phyloP scores from a whole-genome alignment of 2,329 filamentous ascomycete species.

The Neobulgaria alba region DNA sequence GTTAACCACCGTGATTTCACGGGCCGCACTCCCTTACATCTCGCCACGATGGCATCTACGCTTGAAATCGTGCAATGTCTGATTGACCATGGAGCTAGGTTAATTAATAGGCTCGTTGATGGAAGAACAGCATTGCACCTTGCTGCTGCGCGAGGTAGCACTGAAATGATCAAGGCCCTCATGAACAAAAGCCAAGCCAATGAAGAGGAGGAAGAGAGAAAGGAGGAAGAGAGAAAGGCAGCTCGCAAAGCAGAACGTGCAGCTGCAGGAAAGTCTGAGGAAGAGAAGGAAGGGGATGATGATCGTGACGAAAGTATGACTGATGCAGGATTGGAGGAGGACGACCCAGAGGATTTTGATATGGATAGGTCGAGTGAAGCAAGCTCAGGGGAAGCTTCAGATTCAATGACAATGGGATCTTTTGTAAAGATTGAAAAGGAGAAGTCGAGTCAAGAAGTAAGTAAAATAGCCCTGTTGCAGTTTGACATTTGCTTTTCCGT shows the following conservation, averaged over 20 bases:
- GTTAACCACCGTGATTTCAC: constrained; percentile 69
- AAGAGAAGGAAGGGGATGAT: constrained; percentile 20
- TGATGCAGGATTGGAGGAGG: too few species aligned
- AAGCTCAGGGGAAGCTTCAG: constrained; percentile 24
- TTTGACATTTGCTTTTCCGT: background rate
- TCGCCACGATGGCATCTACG: constrained; percentile 62
- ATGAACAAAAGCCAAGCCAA: constrained; percentile 68
- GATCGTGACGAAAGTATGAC: too few species aligned
- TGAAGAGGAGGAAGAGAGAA: constrained; percentile 57
- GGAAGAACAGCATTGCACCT: constrained; percentile 78
- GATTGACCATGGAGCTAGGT: constrained; percentile 61
- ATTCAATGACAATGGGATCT: constrained; percentile 57
- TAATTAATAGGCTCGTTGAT: constrained; percentile 68
- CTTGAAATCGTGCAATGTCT: constrained; percentile 62
- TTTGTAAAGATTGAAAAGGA: constrained; percentile 58
- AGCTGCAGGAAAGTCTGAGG: background rate
- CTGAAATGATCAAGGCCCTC: constrained; percentile 62
- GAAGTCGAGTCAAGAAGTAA: constrained; percentile 37
- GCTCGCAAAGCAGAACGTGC: constrained; percentile 17
- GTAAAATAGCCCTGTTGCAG: too few species aligned
- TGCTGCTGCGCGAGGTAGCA: constrained; percentile 60
- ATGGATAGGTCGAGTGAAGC: constrained; percentile 28
- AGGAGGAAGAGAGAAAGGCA: constrained; percentile 36
- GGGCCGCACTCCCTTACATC: constrained; percentile 69
- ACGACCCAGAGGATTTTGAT: constrained; percentile 32